Percentiles rank a stretch among this genome's conserved stretches.
Conservation (phyloP, 148 eudicot genomes). For the Camellia japonica region DNA sequence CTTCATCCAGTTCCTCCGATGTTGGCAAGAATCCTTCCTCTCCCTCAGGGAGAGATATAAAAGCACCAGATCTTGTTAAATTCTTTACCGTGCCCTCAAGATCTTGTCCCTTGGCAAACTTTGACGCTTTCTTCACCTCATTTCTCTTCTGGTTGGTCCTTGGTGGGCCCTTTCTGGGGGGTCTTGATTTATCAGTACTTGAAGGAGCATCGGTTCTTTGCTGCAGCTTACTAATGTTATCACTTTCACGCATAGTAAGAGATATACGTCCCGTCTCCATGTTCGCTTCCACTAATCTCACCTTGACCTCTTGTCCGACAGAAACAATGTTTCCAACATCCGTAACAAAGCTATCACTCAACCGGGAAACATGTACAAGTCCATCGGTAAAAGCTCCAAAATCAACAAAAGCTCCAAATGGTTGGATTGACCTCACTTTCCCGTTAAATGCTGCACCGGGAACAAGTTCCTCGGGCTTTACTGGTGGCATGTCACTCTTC, state of each 20-base stretch:
- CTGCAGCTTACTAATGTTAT: constrained; percentile 40
- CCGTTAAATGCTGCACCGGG: constrained; percentile 85
- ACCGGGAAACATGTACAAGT: constrained; percentile 79
- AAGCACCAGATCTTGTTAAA: constrained; percentile 69
- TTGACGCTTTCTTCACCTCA: constrained; percentile 52
- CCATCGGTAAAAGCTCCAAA: constrained; percentile 98
- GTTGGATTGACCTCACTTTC: constrained; percentile 83
- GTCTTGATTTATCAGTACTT: constrained; percentile 40
- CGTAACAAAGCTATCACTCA: constrained; percentile 82
- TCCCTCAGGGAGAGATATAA: constrained; percentile 80
- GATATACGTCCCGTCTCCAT: constrained; percentile 74
- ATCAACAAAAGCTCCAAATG: constrained; percentile 97
- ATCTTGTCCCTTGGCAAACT: constrained; percentile 79
- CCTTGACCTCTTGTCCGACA: constrained; percentile 91
- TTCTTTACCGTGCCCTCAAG: constrained; percentile 87
- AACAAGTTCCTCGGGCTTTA: constrained; percentile 78
- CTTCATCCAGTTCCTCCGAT: constrained; percentile 76
- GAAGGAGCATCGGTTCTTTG: constrained; percentile 37
- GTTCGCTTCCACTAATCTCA: constrained; percentile 75
- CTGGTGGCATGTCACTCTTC: constrained; percentile 94
- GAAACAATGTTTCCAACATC: constrained; percentile 70
- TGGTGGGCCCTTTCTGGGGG: constrained; percentile 46
- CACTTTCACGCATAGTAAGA: constrained; percentile 83
- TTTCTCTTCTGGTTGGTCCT: constrained; percentile 40
- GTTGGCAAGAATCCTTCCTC: constrained; percentile 89